Evolutionary conservation across 371 early-diverging fungal species (phyloP).

Genomic region (Circinella minor): DNA sequence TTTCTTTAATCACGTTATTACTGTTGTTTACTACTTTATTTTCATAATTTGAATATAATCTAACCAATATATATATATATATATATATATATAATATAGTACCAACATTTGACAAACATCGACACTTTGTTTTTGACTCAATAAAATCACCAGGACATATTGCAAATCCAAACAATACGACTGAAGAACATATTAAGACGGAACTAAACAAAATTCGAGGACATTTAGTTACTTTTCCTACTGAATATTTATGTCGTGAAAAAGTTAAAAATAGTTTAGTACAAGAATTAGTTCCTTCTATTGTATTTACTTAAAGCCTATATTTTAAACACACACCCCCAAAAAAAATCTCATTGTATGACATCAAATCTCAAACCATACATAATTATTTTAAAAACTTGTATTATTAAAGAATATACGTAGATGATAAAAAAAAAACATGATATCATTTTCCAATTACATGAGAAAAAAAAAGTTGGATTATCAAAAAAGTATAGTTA

Average conservation of each 20-base stretch:
- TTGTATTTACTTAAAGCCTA: constrained; percentile 42
- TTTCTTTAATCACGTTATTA: no score
- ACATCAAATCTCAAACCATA: no score
- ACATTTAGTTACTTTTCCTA: constrained; percentile 75
- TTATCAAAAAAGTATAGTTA: no score
- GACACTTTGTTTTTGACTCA: constrained; percentile 60
- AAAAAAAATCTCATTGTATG: background rate
- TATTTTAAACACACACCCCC: background rate
- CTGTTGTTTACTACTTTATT: no score
- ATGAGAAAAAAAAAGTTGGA: no score
- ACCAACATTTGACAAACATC: constrained; percentile 56
- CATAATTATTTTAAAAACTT: no score
- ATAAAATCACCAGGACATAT: constrained; percentile 57
- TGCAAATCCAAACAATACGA: constrained; percentile 46
- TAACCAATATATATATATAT: no score
- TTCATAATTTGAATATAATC: no score
- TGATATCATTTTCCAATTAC: no score
- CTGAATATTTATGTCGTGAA: constrained; percentile 70
- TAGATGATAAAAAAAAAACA: no score
- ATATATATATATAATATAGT: constrained; percentile 27
- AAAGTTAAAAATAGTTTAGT: constrained; percentile 66
- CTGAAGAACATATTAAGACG: constrained; percentile 41
- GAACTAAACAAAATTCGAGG: constrained; percentile 42
- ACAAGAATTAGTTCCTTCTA: constrained; percentile 53
- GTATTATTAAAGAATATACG: no score